Percentiles rank a stretch among this genome's conserved stretches.
Evolutionary conservation across 257 asterid genomes (phyloP).

Genomic region (Nicotiana sylvestris): DNA sequence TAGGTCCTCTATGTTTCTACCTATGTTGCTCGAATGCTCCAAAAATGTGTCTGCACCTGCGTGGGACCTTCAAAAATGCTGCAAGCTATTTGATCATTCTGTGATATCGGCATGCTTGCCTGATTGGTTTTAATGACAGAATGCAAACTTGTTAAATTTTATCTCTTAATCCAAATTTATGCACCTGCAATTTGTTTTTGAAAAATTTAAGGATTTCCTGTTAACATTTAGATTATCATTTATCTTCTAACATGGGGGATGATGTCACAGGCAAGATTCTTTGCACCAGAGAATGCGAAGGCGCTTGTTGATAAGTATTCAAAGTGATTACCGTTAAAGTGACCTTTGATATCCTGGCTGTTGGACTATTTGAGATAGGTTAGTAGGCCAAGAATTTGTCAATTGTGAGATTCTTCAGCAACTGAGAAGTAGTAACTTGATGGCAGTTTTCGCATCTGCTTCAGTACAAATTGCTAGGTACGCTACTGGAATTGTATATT

Average conservation of each 20-base stretch:
- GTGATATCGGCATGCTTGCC: slow-evolving; percentile 2
- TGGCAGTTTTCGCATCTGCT: neutral
- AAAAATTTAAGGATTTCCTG: neutral
- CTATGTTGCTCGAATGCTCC: neutral
- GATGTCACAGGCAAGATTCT: slow-evolving; percentile 69
- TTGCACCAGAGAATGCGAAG: slow-evolving; percentile 76
- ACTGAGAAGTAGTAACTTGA: slow-evolving; percentile 5
- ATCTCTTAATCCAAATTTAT: neutral
- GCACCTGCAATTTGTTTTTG: neutral
- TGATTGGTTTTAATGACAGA: neutral
- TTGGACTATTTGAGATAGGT: neutral
- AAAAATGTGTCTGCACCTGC: neutral
- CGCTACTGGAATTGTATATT: neutral
- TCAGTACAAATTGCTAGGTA: neutral
- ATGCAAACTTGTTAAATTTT: neutral
- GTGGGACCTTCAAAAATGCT: neutral
- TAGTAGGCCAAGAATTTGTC: neutral
- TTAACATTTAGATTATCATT: neutral
- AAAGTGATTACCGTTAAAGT: slow-evolving; percentile 25
- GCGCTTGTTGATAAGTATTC: slow-evolving; percentile 68
- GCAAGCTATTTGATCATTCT: neutral
- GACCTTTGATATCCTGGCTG: neutral
- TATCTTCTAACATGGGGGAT: slow-evolving; percentile 1
- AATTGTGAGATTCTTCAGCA: neutral
- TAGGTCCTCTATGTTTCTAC: neutral